Evolutionary conservation across 176 grass and related monocot species (phyloP).

Genomic region (Thalia dealbata): DNA sequence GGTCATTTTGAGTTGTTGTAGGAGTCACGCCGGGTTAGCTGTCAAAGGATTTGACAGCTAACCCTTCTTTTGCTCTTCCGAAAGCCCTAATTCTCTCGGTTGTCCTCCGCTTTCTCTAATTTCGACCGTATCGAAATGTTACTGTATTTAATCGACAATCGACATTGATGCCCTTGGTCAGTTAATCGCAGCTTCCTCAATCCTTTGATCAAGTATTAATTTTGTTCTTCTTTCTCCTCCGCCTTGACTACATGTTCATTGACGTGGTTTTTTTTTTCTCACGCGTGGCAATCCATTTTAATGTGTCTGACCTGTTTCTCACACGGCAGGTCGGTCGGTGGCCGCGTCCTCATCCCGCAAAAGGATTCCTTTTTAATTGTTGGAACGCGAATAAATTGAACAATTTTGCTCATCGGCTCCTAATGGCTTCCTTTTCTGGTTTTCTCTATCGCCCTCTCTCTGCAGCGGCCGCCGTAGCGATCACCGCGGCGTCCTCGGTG

Average conservation of each 20-base stretch:
- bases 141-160: background rate
- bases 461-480: conserved; percentile 49
- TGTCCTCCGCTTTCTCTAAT: background rate
- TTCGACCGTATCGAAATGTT: background rate
- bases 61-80: background rate
- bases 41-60: background rate
- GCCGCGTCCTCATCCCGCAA: background rate
- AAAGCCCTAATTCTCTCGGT: background rate
- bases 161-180: background rate
- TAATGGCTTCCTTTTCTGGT: conserved; percentile 59
- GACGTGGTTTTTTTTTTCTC: background rate
- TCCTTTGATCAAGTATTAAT: background rate
- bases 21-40: background rate
- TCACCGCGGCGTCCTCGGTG: conserved; percentile 55
- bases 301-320: background rate
- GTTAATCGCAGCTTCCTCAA: background rate
- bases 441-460: conserved; percentile 66
- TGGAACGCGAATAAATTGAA: background rate
- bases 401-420: background rate
- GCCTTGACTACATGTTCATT: background rate
- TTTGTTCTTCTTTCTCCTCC: background rate
- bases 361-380: background rate
- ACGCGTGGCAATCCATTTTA: background rate
- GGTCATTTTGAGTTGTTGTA: background rate
- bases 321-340: background rate